Evolutionary conservation across 805 yeast species (phyloP).

Genomic region (Metschnikowia drakensbergensis): DNA sequence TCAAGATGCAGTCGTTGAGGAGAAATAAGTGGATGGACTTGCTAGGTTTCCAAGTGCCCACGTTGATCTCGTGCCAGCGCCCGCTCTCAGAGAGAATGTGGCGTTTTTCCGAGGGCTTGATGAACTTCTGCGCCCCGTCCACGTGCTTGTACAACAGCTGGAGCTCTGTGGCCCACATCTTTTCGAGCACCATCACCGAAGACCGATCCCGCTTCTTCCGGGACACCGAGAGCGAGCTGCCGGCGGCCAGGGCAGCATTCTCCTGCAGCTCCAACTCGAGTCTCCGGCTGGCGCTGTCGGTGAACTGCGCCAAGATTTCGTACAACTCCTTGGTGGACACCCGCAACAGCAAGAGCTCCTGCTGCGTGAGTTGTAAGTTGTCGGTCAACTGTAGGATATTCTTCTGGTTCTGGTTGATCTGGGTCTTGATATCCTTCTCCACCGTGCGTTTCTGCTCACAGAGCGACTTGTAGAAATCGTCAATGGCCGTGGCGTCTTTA

Average conservation of each 20-base stretch:
- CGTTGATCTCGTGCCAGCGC: constrained; percentile 82
- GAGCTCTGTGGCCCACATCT: constrained; percentile 76
- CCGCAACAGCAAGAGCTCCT: constrained; percentile 60
- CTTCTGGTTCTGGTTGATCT: constrained; percentile 59
- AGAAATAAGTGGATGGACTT: constrained; percentile 73
- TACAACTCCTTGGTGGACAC: constrained; percentile 55
- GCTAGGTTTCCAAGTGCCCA: constrained; percentile 77
- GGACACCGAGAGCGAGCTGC: constrained; percentile 10
- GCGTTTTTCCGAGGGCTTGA: constrained; percentile 73
- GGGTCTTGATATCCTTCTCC: constrained; percentile 53
- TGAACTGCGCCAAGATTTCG: constrained; percentile 55
- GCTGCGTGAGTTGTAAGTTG: constrained; percentile 60
- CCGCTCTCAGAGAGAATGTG: constrained; percentile 77
- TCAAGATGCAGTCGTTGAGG: constrained; percentile 69
- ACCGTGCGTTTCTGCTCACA: constrained; percentile 46
- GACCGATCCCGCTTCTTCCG: constrained; percentile 53
- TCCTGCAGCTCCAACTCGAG: constrained; percentile 31
- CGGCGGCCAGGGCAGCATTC: background rate
- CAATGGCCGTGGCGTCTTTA: constrained; percentile 70
- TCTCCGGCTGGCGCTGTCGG: constrained; percentile 56
- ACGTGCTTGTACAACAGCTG: constrained; percentile 71
- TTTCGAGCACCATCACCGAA: constrained; percentile 68
- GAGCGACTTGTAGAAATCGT: constrained; percentile 59
- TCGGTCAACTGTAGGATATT: constrained; percentile 56
- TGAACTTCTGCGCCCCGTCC: constrained; percentile 82